Evolutionary conservation across 352 stramenopile genomes (phyloP).

Genomic region (Phytophthora uliginosa): DNA sequence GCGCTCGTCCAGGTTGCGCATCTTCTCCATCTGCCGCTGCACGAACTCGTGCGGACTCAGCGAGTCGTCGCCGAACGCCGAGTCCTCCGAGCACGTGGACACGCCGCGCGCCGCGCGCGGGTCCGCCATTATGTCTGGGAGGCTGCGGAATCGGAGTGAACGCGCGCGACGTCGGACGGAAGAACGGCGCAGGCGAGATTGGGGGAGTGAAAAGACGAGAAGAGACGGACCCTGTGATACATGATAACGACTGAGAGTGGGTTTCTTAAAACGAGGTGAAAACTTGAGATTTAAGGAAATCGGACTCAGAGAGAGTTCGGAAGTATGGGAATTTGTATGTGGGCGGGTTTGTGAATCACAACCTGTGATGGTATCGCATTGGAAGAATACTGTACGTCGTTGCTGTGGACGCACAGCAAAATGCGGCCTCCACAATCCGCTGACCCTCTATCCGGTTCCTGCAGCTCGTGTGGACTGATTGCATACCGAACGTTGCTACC

Average conservation of each 20-base stretch:
- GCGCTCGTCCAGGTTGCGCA: conserved; percentile 51
- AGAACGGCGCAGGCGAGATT: conserved; percentile 33
- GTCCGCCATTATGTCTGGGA: conserved; percentile 22
- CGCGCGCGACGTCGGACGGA: conserved; percentile 16
- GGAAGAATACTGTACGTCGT: background rate
- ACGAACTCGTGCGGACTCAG: conserved; percentile 63
- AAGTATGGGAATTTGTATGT: background rate
- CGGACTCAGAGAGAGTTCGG: background rate
- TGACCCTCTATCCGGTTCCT: conserved; percentile 16
- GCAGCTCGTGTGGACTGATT: background rate
- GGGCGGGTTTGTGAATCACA: background rate
- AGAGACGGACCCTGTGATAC: conserved; percentile 4
- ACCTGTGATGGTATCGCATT: background rate
- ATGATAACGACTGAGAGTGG: conserved; percentile 7
- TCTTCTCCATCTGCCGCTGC: conserved; percentile 58
- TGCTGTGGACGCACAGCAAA: background rate
- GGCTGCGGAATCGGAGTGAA: conserved; percentile 5
- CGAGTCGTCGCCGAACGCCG: too few relatives aligned
- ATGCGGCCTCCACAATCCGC: background rate
- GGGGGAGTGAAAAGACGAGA: background rate
- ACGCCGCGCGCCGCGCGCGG: conserved; percentile 27
- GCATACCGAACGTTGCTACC: conserved; percentile 8
- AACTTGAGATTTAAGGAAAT: background rate
- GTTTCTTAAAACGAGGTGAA: background rate
- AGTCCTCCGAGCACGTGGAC: conserved; percentile 55